phyloP scores from a whole-genome alignment of 2,329 filamentous ascomycete genomes.

The Rosellinia necatrix region DNA sequence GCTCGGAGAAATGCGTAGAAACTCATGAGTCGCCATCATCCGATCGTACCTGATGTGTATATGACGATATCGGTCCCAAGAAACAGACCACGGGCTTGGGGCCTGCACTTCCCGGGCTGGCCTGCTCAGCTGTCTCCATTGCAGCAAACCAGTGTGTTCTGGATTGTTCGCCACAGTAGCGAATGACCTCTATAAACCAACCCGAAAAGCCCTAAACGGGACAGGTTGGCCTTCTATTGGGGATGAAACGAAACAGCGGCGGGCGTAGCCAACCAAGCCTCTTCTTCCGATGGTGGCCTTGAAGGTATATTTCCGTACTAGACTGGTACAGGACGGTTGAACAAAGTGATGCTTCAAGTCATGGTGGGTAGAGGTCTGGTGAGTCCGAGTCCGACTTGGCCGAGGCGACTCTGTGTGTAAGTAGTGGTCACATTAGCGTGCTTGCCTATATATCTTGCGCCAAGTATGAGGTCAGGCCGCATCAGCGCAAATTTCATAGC shows the following conservation, averaged over 20 bases:
- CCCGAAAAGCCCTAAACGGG: no score
- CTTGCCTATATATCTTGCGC: neutral
- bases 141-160: neutral
- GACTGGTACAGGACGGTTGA: no score
- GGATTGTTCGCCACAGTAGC: no score
- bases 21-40: neutral
- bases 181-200: neutral
- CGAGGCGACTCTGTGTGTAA: neutral
- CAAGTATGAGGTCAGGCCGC: neutral
- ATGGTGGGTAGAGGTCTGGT: no score
- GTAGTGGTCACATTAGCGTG: neutral
- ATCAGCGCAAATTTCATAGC: constrained; percentile 15
- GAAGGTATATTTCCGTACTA: no score
- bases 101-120: constrained; percentile 5
- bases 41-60: constrained; percentile 54
- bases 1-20: neutral
- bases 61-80: constrained; percentile 55
- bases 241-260: no score
- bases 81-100: constrained; percentile 52
- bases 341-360: no score
- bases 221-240: neutral
- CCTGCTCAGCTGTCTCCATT: constrained; percentile 26
- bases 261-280: no score
- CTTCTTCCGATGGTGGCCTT: no score
- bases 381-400: no score